These are phyloP conservation scores for Colletotrichum sp. DNA, from an alignment of 2,329 filamentous ascomycete genomes.

Conservation along the genomic window DNA sequence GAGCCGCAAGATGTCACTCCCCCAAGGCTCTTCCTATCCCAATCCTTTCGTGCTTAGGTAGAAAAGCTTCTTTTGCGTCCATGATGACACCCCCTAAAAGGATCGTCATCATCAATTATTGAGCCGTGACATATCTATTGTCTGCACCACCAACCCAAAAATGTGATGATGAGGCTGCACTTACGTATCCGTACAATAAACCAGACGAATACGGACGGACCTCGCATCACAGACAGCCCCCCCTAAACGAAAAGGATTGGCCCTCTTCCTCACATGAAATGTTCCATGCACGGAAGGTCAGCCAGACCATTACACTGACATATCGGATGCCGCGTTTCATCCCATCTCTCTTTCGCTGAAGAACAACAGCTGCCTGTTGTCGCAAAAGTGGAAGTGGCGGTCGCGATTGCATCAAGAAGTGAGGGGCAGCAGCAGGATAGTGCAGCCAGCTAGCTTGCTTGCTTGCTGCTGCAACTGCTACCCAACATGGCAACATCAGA, in stretches of 20 bases:
- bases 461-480: not conserved
- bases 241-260: not conserved
- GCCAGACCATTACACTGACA: not conserved
- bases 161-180: not conserved
- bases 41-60: not conserved
- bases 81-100: not conserved
- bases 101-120: not conserved
- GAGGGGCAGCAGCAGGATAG: not conserved
- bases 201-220: conserved; percentile 11
- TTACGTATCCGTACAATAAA: not conserved
- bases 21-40: not conserved
- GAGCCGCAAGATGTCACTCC: not conserved
- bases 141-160: not conserved
- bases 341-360: not conserved
- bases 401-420: not conserved
- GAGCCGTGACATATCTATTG: not conserved
- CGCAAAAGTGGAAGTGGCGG: not conserved
- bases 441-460: not conserved
- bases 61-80: not conserved
- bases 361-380: not conserved
- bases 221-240: not conserved
- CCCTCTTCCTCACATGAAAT: not conserved
- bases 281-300: not conserved
- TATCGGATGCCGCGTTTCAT: conserved; percentile 13
- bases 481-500: not conserved